phyloP scores from a whole-genome alignment of 1,284 basidiomycete species.

The Pseudozyma flocculosa region DNA sequence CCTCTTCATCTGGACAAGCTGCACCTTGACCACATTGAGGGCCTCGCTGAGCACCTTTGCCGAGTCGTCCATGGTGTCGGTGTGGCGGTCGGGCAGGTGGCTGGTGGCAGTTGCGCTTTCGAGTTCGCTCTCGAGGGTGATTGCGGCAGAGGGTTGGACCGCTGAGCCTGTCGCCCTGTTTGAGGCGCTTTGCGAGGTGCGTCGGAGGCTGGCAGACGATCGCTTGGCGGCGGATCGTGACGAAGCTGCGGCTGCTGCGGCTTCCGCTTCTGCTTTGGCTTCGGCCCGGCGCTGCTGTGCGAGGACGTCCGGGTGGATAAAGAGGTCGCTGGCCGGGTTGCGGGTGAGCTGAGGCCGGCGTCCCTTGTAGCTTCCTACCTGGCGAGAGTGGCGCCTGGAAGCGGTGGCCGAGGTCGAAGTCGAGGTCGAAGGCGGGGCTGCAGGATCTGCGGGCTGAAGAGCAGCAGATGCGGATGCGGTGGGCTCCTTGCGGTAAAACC shows the following conservation, averaged over 20 bases:
- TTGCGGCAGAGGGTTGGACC: not conserved
- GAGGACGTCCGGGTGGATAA: not conserved
- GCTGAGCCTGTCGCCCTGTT: not conserved
- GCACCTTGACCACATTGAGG: constrained; percentile 55
- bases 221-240: not conserved
- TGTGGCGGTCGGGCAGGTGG: constrained; percentile 9
- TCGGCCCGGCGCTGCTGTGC: too few species aligned
- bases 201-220: not conserved
- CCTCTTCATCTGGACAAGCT: constrained; percentile 55
- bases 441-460: too few species aligned
- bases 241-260: not conserved
- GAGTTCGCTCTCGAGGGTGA: not conserved
- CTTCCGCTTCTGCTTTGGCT: not conserved
- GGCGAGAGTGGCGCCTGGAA: not conserved
- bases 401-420: not conserved
- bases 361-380: not conserved
- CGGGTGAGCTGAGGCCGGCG: not conserved
- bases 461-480: too few species aligned
- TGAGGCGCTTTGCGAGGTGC: too few species aligned
- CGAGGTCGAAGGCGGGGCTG: too few species aligned
- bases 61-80: constrained; percentile 53
- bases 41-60: constrained; percentile 53
- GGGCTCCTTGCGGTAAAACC: too few species aligned
- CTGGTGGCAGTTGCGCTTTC: not conserved
- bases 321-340: not conserved